Conservation (phyloP, 768 basidiomycete species). For the Coprinopsis strossmayeri region DNA sequence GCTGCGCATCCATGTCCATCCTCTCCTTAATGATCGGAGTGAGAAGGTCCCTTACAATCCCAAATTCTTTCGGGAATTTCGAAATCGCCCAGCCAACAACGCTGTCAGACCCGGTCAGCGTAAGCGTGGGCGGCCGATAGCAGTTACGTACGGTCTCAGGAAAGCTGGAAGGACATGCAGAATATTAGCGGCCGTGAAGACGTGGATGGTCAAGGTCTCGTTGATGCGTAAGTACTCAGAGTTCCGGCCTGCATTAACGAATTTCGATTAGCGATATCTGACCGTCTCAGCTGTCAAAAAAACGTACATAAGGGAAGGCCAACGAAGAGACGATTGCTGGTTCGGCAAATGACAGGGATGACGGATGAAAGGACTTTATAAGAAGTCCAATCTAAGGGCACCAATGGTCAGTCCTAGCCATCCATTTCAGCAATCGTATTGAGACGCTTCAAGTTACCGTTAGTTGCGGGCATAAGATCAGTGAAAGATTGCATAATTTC, state of each 20-base stretch:
- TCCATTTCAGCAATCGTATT: background rate
- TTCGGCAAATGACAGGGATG: slow-evolving; percentile 28
- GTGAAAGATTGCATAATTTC: slow-evolving; percentile 36
- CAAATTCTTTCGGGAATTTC: background rate
- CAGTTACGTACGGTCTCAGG: slow-evolving; percentile 32
- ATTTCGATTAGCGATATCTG: background rate
- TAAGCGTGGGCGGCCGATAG: background rate
- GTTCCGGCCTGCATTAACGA: slow-evolving; percentile 28
- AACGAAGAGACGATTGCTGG: slow-evolving; percentile 38
- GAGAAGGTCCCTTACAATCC: slow-evolving; percentile 10
- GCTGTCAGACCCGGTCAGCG: background rate
- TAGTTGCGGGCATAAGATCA: slow-evolving; percentile 26
- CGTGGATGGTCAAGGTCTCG: slow-evolving; percentile 26
- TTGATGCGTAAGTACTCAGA: slow-evolving; percentile 29
- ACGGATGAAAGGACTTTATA: slow-evolving; percentile 17
- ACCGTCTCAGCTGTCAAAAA: background rate
- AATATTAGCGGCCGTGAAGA: slow-evolving; percentile 21
- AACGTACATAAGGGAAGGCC: slow-evolving; percentile 37
- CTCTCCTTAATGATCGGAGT: slow-evolving; percentile 11
- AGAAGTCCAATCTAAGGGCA: background rate
- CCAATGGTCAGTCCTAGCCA: no score
- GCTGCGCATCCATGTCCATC: background rate
- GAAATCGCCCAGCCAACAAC: slow-evolving; percentile 13
- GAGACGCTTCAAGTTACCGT: slow-evolving; percentile 15
- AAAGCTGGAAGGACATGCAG: slow-evolving; percentile 32